Evolutionary conservation across 225 moss, liverwort and hornwort genomes (phyloP).

Genomic region (Polytrichum formosum): DNA sequence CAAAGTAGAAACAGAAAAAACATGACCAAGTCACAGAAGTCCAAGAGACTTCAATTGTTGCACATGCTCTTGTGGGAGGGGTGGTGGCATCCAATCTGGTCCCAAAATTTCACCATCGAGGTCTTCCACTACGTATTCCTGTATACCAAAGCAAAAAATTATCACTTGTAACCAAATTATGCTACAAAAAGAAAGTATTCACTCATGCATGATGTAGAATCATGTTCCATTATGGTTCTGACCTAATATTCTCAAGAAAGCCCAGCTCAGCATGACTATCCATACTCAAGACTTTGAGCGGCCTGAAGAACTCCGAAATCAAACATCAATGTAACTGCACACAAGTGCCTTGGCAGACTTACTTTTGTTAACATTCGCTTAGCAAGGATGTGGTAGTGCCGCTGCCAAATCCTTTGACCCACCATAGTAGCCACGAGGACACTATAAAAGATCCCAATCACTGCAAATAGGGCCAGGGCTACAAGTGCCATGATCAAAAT

Average conservation of each 20-base stretch:
- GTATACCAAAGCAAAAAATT: constrained; percentile 7
- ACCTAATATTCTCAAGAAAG: neutral
- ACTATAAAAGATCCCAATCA: constrained; percentile 58
- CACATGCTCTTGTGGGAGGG: constrained; percentile 51
- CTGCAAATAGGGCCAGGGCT: constrained; percentile 46
- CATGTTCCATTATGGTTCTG: neutral
- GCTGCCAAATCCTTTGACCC: constrained; percentile 80
- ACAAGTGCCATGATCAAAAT: constrained; percentile 50
- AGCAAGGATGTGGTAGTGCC: constrained; percentile 70
- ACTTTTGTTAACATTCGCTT: constrained; percentile 70
- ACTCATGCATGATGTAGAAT: too few species aligned
- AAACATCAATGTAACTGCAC: neutral
- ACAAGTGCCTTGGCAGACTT: constrained; percentile 3
- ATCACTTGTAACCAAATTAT: too few species aligned
- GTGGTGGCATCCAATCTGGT: constrained; percentile 53
- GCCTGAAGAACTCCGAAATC: neutral
- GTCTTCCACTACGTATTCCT: constrained; percentile 81
- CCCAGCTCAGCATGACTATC: neutral
- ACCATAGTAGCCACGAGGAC: constrained; percentile 64
- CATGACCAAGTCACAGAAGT: constrained; percentile 21
- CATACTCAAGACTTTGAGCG: neutral
- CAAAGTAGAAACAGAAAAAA: neutral
- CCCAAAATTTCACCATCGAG: constrained; percentile 58
- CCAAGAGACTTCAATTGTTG: constrained; percentile 46
- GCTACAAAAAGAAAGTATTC: too few species aligned